phyloP scores from a whole-genome alignment of 208 protist species.

The Porcisia deanei region DNA sequence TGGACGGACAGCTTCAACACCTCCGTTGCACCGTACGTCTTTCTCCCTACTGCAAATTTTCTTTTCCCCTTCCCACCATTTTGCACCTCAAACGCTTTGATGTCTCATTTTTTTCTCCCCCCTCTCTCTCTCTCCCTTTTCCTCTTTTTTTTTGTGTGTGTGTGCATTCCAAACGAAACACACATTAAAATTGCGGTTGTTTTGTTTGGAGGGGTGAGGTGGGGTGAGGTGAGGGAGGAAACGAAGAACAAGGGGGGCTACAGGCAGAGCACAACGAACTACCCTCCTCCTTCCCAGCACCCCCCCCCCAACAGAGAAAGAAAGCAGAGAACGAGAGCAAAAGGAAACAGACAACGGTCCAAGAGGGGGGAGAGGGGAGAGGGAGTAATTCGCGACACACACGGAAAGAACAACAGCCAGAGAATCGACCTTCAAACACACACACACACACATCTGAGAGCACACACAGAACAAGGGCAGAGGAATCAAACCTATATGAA shows the following conservation, averaged over 20 bases:
- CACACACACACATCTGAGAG: neutral
- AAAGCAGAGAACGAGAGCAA: neutral
- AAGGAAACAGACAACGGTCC: neutral
- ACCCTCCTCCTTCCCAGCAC: neutral
- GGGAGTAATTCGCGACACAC: neutral
- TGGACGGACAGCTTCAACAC: neutral
- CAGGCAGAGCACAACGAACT: neutral
- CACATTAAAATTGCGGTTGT: neutral
- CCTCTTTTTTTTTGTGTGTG: no score
- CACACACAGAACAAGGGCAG: neutral
- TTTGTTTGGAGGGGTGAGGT: neutral
- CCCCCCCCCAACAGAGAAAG: neutral
- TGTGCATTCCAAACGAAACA: neutral
- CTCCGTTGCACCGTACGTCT: neutral
- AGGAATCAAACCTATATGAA: no score
- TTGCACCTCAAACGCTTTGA: neutral
- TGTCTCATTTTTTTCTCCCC: neutral
- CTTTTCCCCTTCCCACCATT: neutral
- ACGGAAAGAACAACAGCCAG: neutral
- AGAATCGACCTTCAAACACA: neutral
- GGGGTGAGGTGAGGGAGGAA: neutral
- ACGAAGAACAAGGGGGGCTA: neutral
- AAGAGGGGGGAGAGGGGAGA: neutral
- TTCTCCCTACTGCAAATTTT: no score
- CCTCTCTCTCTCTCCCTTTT: neutral